phyloP scores from a whole-genome alignment of 805 yeast species.

The Helenozyma baotianmanensis region DNA sequence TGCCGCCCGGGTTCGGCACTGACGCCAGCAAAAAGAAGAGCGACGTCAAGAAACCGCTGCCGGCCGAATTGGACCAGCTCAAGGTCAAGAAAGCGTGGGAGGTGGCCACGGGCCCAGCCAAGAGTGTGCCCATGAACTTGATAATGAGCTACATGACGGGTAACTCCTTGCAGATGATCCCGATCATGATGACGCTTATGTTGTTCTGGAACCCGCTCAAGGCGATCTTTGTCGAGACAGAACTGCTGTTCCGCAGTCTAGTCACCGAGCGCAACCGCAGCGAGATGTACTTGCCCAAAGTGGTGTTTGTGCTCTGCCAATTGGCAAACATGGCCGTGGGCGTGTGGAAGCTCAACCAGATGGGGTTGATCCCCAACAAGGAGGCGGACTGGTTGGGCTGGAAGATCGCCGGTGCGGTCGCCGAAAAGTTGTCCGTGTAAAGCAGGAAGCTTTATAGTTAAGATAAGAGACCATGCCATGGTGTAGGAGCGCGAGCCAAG shows the following conservation, averaged over 20 bases:
- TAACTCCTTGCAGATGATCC: conserved; percentile 80
- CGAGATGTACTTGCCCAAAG: conserved; percentile 40
- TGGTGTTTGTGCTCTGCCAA: conserved; percentile 44
- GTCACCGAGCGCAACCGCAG: conserved; percentile 31
- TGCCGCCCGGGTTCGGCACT: conserved; percentile 19
- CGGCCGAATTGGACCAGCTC: conserved; percentile 29
- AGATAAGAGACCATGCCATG: not conserved
- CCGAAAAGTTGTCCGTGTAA: conserved; percentile 6
- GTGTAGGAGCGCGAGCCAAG: not conserved
- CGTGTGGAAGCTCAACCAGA: conserved; percentile 72
- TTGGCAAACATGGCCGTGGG: conserved; percentile 66
- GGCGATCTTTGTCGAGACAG: conserved; percentile 57
- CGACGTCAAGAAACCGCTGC: conserved; percentile 14
- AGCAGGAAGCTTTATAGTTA: too few relatives aligned
- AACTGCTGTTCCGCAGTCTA: conserved; percentile 49
- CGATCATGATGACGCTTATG: conserved; percentile 86
- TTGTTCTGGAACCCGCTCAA: conserved; percentile 72
- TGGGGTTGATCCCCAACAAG: conserved; percentile 90
- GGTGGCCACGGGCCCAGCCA: conserved; percentile 75
- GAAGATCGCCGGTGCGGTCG: conserved; percentile 43
- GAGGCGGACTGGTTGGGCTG: conserved; percentile 90
- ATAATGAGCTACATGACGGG: conserved; percentile 94
- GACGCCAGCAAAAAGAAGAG: conserved; percentile 2
- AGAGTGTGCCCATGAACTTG: conserved; percentile 81
- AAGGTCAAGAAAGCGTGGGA: conserved; percentile 78